A percentile compares a stretch with the other conserved stretches of the same genome.
phyloP scores from a whole-genome alignment of 192 early-diverging fungal species.

The Linnemannia hyalina region DNA sequence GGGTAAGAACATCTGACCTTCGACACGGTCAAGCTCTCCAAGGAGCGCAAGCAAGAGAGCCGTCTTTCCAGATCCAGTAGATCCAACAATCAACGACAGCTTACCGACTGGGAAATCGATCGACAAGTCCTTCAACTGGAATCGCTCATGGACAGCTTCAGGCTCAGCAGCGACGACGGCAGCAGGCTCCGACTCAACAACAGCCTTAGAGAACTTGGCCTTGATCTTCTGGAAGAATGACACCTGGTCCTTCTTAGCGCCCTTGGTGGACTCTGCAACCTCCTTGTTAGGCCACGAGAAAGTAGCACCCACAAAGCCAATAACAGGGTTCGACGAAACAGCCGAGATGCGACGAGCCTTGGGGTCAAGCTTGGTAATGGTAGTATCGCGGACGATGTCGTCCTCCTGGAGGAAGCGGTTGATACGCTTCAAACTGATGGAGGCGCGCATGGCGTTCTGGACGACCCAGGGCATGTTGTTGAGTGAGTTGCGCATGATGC shows the following conservation, averaged over 20 bases:
- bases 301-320: constrained; percentile 78
- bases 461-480: constrained; percentile 72
- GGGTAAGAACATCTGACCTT: constrained; percentile 61
- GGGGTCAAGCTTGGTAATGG: constrained; percentile 41
- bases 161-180: constrained; percentile 25
- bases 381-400: constrained; percentile 68
- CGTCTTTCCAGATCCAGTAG: constrained; percentile 92
- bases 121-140: constrained; percentile 74
- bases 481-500: constrained; percentile 73
- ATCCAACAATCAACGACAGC: constrained; percentile 84
- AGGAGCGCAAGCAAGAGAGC: constrained; percentile 84
- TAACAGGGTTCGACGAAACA: constrained; percentile 22
- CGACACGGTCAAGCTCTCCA: constrained; percentile 79
- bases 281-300: constrained; percentile 73
- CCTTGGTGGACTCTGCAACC: constrained; percentile 24
- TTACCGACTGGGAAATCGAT: constrained; percentile 77
- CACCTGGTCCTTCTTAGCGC: constrained; percentile 2
- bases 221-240: constrained; percentile 35
- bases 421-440: constrained; percentile 77
- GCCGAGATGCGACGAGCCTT: constrained; percentile 9
- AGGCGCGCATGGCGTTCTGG: constrained; percentile 66
- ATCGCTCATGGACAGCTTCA: constrained; percentile 45
- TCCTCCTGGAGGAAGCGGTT: constrained; percentile 78
- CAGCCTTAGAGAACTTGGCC: constrained; percentile 15
- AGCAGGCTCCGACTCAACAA: neutral